Evolutionary conservation across 1,139 yeast genomes (phyloP).

Genomic region (Protomyces macrosporus): DNA sequence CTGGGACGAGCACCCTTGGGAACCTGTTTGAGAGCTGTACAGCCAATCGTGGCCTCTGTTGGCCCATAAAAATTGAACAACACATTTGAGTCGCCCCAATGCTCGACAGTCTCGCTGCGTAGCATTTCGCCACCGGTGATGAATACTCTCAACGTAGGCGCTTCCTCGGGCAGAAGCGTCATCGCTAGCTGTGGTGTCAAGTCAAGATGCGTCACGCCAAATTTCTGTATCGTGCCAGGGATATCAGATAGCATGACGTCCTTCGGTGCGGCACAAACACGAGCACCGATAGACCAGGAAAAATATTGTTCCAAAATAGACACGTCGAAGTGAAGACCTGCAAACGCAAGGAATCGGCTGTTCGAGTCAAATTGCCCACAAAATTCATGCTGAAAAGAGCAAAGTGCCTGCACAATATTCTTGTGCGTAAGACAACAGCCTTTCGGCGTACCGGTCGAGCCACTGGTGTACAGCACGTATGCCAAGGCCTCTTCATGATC

Average conservation of each 20-base stretch:
- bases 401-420: conserved; percentile 42
- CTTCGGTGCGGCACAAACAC: conserved; percentile 32
- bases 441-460: conserved; percentile 71
- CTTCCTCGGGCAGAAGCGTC: conserved; percentile 31
- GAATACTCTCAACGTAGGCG: conserved; percentile 33
- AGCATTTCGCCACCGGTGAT: conserved; percentile 35
- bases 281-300: conserved; percentile 34
- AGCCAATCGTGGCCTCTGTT: conserved; percentile 35
- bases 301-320: conserved; percentile 35
- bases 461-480: conserved; percentile 50
- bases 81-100: conserved; percentile 33
- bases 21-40: conserved; percentile 32
- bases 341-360: conserved; percentile 33
- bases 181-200: conserved; percentile 35
- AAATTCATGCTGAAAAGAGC: conserved; percentile 33
- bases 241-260: conserved; percentile 32
- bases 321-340: conserved; percentile 35
- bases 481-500: conserved; percentile 26
- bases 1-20: conserved; percentile 31
- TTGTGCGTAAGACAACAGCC: conserved; percentile 61
- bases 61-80: conserved; percentile 35
- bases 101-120: conserved; percentile 32
- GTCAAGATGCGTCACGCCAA: conserved; percentile 33
- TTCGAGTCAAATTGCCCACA: conserved; percentile 28
- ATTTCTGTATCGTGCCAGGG: conserved; percentile 12